These are phyloP conservation scores for Fusarium sp. DNA, from an alignment of 2,329 filamentous ascomycete species.

Conservation along the genomic window DNA sequence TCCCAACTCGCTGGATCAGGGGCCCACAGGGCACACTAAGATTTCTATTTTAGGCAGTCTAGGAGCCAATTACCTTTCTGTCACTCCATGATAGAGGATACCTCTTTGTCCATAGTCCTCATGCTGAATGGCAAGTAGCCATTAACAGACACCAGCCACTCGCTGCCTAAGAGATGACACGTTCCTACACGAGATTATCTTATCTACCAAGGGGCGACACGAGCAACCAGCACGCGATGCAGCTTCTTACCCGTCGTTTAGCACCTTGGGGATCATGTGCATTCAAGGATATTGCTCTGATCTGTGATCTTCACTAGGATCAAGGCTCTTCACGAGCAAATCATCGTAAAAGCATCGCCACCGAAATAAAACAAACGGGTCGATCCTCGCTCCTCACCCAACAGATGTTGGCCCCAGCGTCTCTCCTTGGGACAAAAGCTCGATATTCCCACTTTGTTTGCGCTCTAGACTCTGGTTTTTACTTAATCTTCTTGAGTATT, in stretches of 20 bases:
- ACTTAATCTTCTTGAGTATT: background rate
- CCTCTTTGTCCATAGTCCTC: background rate
- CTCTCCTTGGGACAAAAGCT: background rate
- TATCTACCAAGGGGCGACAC: background rate
- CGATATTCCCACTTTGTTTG: background rate
- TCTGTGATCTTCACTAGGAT: background rate
- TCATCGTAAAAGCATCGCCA: background rate
- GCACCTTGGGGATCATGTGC: background rate
- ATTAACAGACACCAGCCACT: background rate
- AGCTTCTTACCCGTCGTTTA: background rate
- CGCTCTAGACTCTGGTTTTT: background rate
- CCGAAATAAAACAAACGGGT: background rate
- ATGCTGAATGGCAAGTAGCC: background rate
- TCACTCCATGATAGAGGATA: background rate
- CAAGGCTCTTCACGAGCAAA: background rate
- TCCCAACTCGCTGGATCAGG: background rate
- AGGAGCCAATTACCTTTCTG: background rate
- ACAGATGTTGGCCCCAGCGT: background rate
- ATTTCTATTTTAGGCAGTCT: background rate
- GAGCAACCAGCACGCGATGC: background rate
- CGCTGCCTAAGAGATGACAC: background rate
- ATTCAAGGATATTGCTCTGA: background rate
- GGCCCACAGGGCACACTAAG: background rate
- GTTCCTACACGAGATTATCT: background rate
- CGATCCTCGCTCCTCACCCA: background rate